Evolutionary conservation across 768 basidiomycete genomes (phyloP).

Genomic region (Panaeolus cyanescens): DNA sequence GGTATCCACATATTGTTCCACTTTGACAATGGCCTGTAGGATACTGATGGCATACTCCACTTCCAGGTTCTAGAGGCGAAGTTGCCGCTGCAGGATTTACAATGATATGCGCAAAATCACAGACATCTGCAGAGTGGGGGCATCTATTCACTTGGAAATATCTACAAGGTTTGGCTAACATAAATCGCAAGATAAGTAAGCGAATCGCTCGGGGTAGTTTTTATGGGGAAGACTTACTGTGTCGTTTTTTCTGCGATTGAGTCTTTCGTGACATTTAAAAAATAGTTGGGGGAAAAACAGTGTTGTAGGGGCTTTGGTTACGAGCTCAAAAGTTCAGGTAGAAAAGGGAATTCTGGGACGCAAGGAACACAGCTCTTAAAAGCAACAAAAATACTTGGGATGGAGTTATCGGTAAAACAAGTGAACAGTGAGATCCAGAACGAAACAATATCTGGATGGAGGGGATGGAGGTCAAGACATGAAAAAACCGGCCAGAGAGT

Average conservation of each 20-base stretch:
- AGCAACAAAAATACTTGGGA: conserved; percentile 24
- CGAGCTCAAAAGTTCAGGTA: not conserved
- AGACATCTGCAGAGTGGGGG: conserved; percentile 44
- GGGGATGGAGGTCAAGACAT: conserved; percentile 24
- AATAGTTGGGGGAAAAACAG: conserved; percentile 7
- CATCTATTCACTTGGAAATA: conserved; percentile 46
- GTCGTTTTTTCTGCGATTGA: conserved; percentile 39
- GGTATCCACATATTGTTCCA: conserved; percentile 38
- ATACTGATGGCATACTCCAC: conserved; percentile 34
- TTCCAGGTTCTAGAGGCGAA: conserved; percentile 6
- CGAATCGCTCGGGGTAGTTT: not conserved
- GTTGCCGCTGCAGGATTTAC: conserved; percentile 24
- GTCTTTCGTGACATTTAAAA: conserved; percentile 29
- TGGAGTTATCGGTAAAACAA: conserved; percentile 23
- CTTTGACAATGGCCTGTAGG: conserved; percentile 36
- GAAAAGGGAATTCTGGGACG: not conserved
- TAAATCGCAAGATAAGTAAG: conserved; percentile 4
- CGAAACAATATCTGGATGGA: conserved; percentile 22
- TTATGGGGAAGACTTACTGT: conserved; percentile 31
- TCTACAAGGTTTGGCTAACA: conserved; percentile 50
- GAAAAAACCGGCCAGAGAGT: conserved; percentile 21
- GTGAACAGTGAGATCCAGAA: conserved; percentile 32
- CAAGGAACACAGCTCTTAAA: conserved; percentile 24
- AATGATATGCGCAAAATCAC: conserved; percentile 48
- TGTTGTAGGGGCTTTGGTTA: not conserved